Percentiles rank a stretch among this genome's conserved stretches.
These are phyloP conservation scores for Vickermania spadyakhi DNA, from an alignment of 208 protist species.

Conservation along the genomic window DNA sequence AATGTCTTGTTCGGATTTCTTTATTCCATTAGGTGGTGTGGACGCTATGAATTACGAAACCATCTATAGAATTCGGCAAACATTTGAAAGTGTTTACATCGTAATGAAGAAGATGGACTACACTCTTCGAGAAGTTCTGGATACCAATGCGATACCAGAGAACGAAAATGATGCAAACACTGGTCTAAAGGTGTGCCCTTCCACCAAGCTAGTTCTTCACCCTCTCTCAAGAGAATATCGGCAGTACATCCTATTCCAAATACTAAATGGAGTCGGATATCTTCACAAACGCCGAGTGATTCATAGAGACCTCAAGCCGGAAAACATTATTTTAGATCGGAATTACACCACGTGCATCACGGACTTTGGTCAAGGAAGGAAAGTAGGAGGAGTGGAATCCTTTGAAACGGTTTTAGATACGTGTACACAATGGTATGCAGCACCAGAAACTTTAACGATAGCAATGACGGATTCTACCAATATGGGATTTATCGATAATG, in stretches of 20 bases:
- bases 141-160: conserved; percentile 18
- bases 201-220: conserved; percentile 48
- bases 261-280: conserved; percentile 94
- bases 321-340: conserved; percentile 86
- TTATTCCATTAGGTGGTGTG: conserved; percentile 70
- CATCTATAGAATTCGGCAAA: conserved; percentile 30
- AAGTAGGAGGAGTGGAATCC: conserved; percentile 22
- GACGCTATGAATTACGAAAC: conserved; percentile 64
- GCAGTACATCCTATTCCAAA: conserved; percentile 95
- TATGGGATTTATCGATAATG: conserved; percentile 68
- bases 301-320: conserved; percentile 91
- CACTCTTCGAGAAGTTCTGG: conserved; percentile 78
- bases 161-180: neutral
- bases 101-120: conserved; percentile 88
- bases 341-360: conserved; percentile 90
- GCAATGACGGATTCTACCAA: conserved; percentile 38
- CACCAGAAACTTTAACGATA: conserved; percentile 96
- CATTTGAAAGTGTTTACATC: conserved; percentile 78
- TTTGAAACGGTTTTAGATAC: conserved; percentile 66
- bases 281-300: conserved; percentile 84
- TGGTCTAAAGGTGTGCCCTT: conserved; percentile 15
- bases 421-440: conserved; percentile 95
- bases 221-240: conserved; percentile 95
- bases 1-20: conserved; percentile 67
- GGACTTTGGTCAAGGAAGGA: conserved; percentile 96